A percentile compares a stretch with the other conserved stretches of the same genome.
phyloP scores from a whole-genome alignment of 2,329 filamentous ascomycete genomes.

The Clarireedia monteithiana region DNA sequence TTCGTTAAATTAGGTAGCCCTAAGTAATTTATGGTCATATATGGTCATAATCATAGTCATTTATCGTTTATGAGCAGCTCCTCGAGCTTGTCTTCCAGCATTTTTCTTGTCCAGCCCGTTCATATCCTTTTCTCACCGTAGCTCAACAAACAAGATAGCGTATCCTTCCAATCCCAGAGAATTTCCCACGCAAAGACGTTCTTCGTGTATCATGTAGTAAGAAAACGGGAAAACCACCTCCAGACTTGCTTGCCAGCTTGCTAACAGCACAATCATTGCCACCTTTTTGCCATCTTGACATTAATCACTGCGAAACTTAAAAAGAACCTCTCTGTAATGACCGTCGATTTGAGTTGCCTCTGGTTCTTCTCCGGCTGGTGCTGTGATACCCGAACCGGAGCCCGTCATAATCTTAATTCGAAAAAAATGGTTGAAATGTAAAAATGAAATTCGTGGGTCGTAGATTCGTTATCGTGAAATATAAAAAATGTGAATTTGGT shows the following conservation, averaged over 20 bases:
- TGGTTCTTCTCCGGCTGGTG: conserved; percentile 24
- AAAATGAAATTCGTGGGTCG: background rate
- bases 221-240: conserved; percentile 15
- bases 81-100: no score
- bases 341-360: conserved; percentile 28
- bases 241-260: conserved; percentile 21
- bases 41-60: background rate
- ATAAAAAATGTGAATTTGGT: background rate
- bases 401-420: conserved; percentile 18
- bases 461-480: background rate
- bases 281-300: background rate
- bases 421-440: background rate
- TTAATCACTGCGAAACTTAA: background rate
- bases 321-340: conserved; percentile 23
- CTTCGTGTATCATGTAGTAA: background rate
- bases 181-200: background rate
- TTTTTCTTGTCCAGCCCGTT: background rate
- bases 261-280: conserved; percentile 22
- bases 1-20: conserved; percentile 6
- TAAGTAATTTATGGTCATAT: background rate
- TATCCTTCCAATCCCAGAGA: background rate
- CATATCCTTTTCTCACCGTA: background rate
- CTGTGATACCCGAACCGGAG: conserved; percentile 25
- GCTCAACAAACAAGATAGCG: background rate
- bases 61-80: background rate